phyloP scores from a whole-genome alignment of 306 rosid species.

The Acacia crassicarpa region DNA sequence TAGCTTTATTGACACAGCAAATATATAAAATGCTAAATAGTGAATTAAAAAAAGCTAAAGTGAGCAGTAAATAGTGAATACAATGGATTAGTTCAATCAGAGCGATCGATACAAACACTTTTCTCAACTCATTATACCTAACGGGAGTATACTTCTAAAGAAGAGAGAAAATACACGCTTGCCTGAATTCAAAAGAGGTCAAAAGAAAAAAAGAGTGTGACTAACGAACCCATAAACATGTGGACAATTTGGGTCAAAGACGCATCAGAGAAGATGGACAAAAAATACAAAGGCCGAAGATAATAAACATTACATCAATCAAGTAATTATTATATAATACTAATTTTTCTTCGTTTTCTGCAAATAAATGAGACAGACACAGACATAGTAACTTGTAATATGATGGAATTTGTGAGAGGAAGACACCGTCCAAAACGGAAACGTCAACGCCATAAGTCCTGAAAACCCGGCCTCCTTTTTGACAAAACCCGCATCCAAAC shows the following conservation, averaged over 20 bases:
- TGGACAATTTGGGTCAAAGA: constrained; percentile 71
- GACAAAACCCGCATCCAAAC: constrained; percentile 45
- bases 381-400: background rate
- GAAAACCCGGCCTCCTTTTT: constrained; percentile 69
- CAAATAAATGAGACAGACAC: constrained; percentile 8
- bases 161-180: constrained; percentile 56
- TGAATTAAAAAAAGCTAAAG: background rate
- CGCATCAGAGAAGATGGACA: constrained; percentile 46
- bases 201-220: constrained; percentile 44
- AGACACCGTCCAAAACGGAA: constrained; percentile 52
- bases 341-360: background rate
- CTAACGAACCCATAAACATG: constrained; percentile 29
- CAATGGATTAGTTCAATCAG: constrained; percentile 53
- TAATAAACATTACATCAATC: constrained; percentile 13
- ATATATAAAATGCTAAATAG: background rate
- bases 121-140: constrained; percentile 53
- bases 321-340: background rate
- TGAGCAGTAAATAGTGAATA: constrained; percentile 30
- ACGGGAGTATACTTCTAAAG: constrained; percentile 39
- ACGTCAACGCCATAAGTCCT: constrained; percentile 64
- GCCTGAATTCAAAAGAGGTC: constrained; percentile 53
- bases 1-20: constrained; percentile 30
- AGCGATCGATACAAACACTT: constrained; percentile 4
- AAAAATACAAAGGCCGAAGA: constrained; percentile 32
- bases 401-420: background rate